Evolutionary conservation across 345 rosid genomes (phyloP).

Genomic region (Microthlaspi erraticum): DNA sequence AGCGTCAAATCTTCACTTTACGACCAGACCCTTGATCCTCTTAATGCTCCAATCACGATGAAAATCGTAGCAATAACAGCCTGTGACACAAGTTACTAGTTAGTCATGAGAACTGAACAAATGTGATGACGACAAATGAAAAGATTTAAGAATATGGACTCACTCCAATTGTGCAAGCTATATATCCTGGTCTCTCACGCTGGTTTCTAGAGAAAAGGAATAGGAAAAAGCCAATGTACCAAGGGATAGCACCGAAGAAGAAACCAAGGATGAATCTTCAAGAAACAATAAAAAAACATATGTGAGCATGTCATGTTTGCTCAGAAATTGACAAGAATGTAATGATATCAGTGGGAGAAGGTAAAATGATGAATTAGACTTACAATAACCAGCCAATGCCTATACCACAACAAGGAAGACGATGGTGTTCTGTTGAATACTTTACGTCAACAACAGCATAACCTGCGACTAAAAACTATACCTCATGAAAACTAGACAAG

Average conservation of each 20-base stretch:
- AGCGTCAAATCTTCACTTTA: conserved; percentile 29
- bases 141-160: conserved; percentile 16
- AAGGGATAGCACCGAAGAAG: conserved; percentile 42
- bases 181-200: conserved; percentile 43
- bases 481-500: too few species aligned
- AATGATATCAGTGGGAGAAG: neutral
- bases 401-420: conserved; percentile 45
- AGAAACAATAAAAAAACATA: conserved; percentile 6
- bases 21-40: conserved; percentile 33
- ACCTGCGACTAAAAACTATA: neutral
- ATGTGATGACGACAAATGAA: neutral
- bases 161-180: conserved; percentile 44
- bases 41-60: conserved; percentile 25
- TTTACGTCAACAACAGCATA: conserved; percentile 34
- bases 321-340: conserved; percentile 11
- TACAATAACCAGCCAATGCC: conserved; percentile 46
- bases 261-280: conserved; percentile 46
- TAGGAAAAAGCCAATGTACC: conserved; percentile 44
- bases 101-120: neutral
- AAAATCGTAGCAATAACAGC: conserved; percentile 25
- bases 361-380: conserved; percentile 24
- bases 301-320: neutral
- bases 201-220: conserved; percentile 30
- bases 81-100: conserved; percentile 11
- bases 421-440: conserved; percentile 9